Evolutionary conservation across 164 flowering plant genomes (phyloP), one percentile per base, ranked within the genome.

Genomic region (Nymphaea colorata): DNA sequence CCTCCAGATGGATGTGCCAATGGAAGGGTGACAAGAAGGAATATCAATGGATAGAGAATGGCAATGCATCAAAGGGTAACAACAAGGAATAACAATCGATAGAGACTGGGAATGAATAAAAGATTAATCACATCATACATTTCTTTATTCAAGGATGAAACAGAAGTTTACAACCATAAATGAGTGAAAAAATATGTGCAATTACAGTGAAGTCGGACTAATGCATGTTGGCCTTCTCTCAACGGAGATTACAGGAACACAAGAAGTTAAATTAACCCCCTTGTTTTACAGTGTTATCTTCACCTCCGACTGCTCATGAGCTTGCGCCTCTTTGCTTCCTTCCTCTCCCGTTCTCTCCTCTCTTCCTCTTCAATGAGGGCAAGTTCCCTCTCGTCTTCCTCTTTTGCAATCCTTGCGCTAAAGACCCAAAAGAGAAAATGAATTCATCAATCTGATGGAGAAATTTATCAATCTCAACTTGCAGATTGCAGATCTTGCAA

Each of bases 341-440:
- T 83, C 68, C 87, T 82, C 80, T 81, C 4, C 68, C 79, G 72
- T 61, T 84, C 87, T 44, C 82, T 76, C 71, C 79, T 80, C 70
- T 88, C 92, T 75, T 91, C 99, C 76, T 89, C 95, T 73, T 88
- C 91, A 44, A 88, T 88, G 74, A 74, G 65, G 2, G 77, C 71
- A 4, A 74, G 82, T 67, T 90, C 84, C 72, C 76, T 79, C 67
- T 87, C 99, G 73, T 94, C 99, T 71, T 94, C 98, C 69, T 73
- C 59, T 45, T 75, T 72, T 6, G 87, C 96, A 45, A 87, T 85
- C 75, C n/a, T 82, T 43, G 85, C 75, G 79, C 98, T 93, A 86
- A 43, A 69, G 55, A 3, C 59, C 41, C 15, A 65, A 4, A 12
- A 61, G 17, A 12, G 16, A 41, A 43, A 41, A 43, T 25, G 0